These are phyloP conservation scores for Zygosaccharomyces siamensis DNA, from an alignment of 805 yeast genomes.

Conservation along the genomic window DNA sequence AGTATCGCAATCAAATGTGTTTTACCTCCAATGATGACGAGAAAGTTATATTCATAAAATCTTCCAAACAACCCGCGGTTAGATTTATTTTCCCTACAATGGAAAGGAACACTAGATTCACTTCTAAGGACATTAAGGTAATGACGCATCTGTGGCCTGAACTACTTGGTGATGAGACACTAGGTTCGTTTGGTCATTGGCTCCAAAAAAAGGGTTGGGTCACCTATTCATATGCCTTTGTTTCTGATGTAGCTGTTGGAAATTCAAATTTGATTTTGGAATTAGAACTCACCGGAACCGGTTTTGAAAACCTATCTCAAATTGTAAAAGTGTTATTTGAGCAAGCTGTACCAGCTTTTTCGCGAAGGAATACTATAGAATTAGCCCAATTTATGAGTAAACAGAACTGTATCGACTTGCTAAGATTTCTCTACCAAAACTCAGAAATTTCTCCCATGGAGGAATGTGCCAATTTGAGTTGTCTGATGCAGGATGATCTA, in stretches of 20 bases:
- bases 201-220: slow-evolving; percentile 37
- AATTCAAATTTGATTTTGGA: slow-evolving; percentile 47
- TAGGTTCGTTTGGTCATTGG: slow-evolving; percentile 43
- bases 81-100: slow-evolving; percentile 46
- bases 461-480: slow-evolving; percentile 41
- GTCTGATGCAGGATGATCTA: slow-evolving; percentile 40
- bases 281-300: slow-evolving; percentile 44
- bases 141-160: slow-evolving; percentile 48
- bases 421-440: slow-evolving; percentile 44
- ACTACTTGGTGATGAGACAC: slow-evolving; percentile 59
- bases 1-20: slow-evolving; percentile 17
- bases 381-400: slow-evolving; percentile 45
- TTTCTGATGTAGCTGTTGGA: slow-evolving; percentile 36
- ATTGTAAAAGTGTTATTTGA: slow-evolving; percentile 38
- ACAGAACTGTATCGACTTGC: slow-evolving; percentile 41
- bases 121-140: slow-evolving; percentile 25
- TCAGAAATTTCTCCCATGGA: slow-evolving; percentile 39
- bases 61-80: slow-evolving; percentile 34
- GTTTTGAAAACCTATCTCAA: slow-evolving; percentile 35
- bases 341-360: slow-evolving; percentile 15
- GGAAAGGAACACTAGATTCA: slow-evolving; percentile 9
- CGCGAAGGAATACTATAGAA: slow-evolving; percentile 17
- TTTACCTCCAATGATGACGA: slow-evolving; percentile 24
- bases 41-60: slow-evolving; percentile 39
- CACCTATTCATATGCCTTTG: slow-evolving; percentile 40